Percentiles rank a stretch among this genome's conserved stretches.
Evolutionary conservation across 2,329 filamentous ascomycete species (phyloP).

Genomic region (Aspergillus intermedius): DNA sequence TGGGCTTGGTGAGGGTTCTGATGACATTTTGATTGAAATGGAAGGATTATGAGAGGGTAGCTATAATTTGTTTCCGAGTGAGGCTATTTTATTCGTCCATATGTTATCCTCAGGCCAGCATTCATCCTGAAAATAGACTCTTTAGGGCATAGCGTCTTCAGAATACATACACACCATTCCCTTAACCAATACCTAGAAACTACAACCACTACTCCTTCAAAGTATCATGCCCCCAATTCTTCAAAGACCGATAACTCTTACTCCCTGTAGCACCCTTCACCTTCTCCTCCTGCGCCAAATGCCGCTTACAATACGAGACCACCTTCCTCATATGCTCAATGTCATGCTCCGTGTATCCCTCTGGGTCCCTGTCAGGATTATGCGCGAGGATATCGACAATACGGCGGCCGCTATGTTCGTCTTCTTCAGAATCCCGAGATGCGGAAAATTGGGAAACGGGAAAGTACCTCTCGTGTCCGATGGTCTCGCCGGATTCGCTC

Average conservation of each 20-base stretch:
- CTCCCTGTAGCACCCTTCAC: slow-evolving; percentile 52
- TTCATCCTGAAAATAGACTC: too few relatives aligned
- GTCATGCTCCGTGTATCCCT: slow-evolving; percentile 52
- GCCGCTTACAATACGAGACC: slow-evolving; percentile 59
- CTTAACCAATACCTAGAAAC: neutral
- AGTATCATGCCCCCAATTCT: slow-evolving; percentile 57
- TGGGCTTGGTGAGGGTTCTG: too few relatives aligned
- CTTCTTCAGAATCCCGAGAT: too few relatives aligned
- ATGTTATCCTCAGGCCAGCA: too few relatives aligned
- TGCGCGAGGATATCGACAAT: slow-evolving; percentile 58
- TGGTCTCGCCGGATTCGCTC: slow-evolving; percentile 56
- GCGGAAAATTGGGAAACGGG: neutral
- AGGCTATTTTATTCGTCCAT: too few relatives aligned
- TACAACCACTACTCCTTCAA: slow-evolving; percentile 34
- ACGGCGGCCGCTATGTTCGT: slow-evolving; percentile 48
- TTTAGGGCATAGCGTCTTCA: too few relatives aligned
- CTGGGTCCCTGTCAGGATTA: slow-evolving; percentile 53
- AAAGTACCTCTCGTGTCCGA: slow-evolving; percentile 53
- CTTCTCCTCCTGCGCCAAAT: slow-evolving; percentile 58
- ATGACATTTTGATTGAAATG: too few relatives aligned
- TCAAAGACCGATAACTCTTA: slow-evolving; percentile 53
- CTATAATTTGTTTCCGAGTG: too few relatives aligned
- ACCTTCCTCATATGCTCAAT: slow-evolving; percentile 58
- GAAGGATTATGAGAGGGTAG: too few relatives aligned
- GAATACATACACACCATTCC: neutral